Base-by-base conservation (phyloP, 331 rosid genomes). In the Quercus lobata region DNA sequence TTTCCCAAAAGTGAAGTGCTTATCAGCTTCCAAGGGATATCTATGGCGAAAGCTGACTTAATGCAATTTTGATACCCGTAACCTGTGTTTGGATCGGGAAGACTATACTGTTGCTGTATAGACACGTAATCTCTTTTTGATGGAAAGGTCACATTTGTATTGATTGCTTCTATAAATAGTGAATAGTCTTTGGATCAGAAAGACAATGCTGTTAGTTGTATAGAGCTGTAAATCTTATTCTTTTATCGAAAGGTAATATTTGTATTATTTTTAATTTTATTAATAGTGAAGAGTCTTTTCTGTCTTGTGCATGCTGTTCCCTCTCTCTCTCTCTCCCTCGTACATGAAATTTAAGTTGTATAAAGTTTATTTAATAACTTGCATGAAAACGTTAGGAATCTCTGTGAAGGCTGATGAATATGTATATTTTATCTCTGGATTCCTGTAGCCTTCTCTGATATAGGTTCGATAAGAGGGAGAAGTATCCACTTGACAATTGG, bases 41-140 rank as follows among this genome's bases (percentile, higher is more conserved):
- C 6, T 91, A 24, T 93, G 99, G 99, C 89, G 94, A 58, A 96
- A 96, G 85, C 92, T 91, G 75, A 92, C 92, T 63, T 94, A 63
- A 78, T 61, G 81, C 49, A 75, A 68, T n/a, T n/a, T 9, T 25
- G 37, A 4, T 68, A 35, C 27, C 52, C 10, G 46, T 35, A 41
- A 41, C 49, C 49, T 3, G 12, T 41, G 52, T 35, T 37, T 34
- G 21, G 72, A 35, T 68, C 0, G 37, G 16, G 14, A 68, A n/a
- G 16, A 68, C 54, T 1, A 35, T n/a, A 24, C 72, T n/a, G 6
- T 34, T 14, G 37, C 2, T 35, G 11, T 68, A 68, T 35, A 68
- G 72, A 35, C 53, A 5, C 19, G 52, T 68, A 18, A 35, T 34
- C n/a, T 34, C 21, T 34, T 68, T 12, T 24, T 24, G 17, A 29